These are phyloP conservation scores for Batrachochytrium dendrobatidis DNA, from an alignment of 371 early-diverging fungal genomes.

Conservation along the genomic window DNA sequence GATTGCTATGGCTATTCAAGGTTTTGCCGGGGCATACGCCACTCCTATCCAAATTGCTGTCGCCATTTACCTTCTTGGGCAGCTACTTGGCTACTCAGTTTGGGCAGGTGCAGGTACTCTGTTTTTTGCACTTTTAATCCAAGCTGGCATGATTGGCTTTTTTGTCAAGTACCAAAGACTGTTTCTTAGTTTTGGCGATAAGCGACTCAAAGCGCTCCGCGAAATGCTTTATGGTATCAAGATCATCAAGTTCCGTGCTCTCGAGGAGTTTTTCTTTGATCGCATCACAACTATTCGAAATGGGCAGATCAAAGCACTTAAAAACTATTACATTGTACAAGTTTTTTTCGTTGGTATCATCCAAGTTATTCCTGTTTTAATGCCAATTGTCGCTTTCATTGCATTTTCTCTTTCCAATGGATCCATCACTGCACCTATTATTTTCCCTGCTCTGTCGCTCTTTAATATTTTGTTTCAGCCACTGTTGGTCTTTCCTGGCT, in stretches of 20 bases:
- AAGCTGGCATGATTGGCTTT: slow-evolving; percentile 7
- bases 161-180: slow-evolving; percentile 12
- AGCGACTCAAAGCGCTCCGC: slow-evolving; percentile 16
- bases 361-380: slow-evolving; percentile 21
- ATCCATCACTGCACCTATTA: slow-evolving; percentile 9
- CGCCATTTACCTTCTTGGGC: slow-evolving; percentile 13
- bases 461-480: slow-evolving; percentile 21
- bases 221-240: slow-evolving; percentile 24
- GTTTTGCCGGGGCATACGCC: neutral
- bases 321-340: neutral
- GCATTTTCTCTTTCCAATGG: slow-evolving; percentile 9
- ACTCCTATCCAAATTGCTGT: slow-evolving; percentile 12
- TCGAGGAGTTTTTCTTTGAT: slow-evolving; percentile 18
- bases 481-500: slow-evolving; percentile 13
- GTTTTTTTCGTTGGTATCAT: slow-evolving; percentile 8
- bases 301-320: slow-evolving; percentile 13
- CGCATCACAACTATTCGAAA: slow-evolving; percentile 12
- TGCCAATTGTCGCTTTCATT: slow-evolving; percentile 29
- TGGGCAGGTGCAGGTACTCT: slow-evolving; percentile 17
- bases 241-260: slow-evolving; percentile 24
- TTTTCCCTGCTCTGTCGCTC: slow-evolving; percentile 30
- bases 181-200: slow-evolving; percentile 15
- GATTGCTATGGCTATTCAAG: slow-evolving; percentile 5
- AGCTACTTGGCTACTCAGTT: slow-evolving; percentile 15
- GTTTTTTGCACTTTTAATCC: slow-evolving; percentile 7